Percentiles rank a stretch among this genome's conserved stretches.
Evolutionary conservation across 306 rosid genomes (phyloP).

Genomic region (Sophora flavescens): DNA sequence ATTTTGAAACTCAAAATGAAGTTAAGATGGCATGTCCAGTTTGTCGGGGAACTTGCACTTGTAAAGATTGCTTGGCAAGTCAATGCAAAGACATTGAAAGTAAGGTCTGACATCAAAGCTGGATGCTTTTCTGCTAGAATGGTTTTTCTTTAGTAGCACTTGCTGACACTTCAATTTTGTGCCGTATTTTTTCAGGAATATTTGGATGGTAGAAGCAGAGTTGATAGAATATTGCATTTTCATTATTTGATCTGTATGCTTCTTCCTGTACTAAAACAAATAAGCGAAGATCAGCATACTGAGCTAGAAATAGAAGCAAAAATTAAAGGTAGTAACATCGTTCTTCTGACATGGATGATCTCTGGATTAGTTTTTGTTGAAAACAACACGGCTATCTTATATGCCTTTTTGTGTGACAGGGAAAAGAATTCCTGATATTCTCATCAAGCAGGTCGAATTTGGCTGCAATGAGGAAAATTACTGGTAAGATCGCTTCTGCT

Average conservation of each 20-base stretch:
- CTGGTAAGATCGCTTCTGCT: conserved; percentile 60
- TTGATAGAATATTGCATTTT: conserved; percentile 71
- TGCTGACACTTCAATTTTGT: conserved; percentile 50
- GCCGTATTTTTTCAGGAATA: conserved; percentile 64
- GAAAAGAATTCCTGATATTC: conserved; percentile 64
- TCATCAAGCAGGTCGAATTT: conserved; percentile 73
- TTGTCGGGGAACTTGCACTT: conserved; percentile 88
- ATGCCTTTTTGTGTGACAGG: conserved; percentile 60
- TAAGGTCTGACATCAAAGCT: conserved; percentile 90
- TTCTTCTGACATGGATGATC: conserved; percentile 34
- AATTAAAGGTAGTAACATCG: conserved; percentile 60
- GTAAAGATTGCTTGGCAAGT: conserved; percentile 82
- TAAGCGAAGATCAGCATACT: conserved; percentile 68
- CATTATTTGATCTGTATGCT: conserved; percentile 91
- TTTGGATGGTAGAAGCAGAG: conserved; percentile 66
- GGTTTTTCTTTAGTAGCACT: conserved; percentile 41
- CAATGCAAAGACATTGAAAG: conserved; percentile 78
- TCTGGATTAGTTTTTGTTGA: conserved; percentile 36
- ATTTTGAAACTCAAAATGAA: conserved; percentile 83
- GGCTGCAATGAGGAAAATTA: conserved; percentile 57
- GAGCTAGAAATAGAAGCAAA: conserved; percentile 80
- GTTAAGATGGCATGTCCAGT: conserved; percentile 93
- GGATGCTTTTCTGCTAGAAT: conserved; percentile 34
- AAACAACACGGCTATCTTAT: conserved; percentile 9
- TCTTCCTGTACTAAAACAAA: conserved; percentile 87